Evolutionary conservation across 345 rosid species (phyloP).

Genomic region (sweet orange (Citrus sinensis)): DNA sequence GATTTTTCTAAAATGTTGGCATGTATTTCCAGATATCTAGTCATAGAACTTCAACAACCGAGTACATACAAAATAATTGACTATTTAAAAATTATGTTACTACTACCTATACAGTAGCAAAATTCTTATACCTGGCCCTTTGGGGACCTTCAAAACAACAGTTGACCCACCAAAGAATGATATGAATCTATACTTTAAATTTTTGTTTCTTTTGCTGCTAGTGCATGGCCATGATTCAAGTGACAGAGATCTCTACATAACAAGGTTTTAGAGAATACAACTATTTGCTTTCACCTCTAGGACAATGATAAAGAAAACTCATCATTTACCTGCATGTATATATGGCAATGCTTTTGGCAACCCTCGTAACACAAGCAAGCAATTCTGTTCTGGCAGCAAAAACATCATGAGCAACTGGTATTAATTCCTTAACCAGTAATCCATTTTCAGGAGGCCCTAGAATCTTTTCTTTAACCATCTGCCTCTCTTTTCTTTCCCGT

Average conservation of each 20-base stretch:
- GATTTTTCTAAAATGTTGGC: neutral
- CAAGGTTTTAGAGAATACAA: neutral
- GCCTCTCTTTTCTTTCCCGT: constrained; percentile 28
- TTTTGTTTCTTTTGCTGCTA: neutral
- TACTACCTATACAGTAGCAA: neutral
- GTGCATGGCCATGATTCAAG: neutral
- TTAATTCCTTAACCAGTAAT: constrained; percentile 34
- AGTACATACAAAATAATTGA: neutral
- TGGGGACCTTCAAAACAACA: neutral
- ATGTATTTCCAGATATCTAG: neutral
- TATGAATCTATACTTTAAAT: neutral
- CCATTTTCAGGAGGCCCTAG: constrained; percentile 48
- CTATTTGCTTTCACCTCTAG: neutral
- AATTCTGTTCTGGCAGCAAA: constrained; percentile 32
- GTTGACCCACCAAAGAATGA: neutral
- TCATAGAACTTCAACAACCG: neutral
- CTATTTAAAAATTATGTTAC: neutral
- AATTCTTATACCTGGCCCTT: neutral
- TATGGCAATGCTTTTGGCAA: constrained; percentile 24
- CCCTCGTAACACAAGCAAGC: constrained; percentile 31
- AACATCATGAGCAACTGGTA: constrained; percentile 45
- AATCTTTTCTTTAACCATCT: constrained; percentile 32
- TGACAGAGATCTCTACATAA: neutral
- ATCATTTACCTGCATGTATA: constrained; percentile 39
- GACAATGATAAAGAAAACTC: neutral